These are phyloP conservation scores for Penium margaritaceum DNA, from an alignment of 139 green algal species.

Conservation along the genomic window DNA sequence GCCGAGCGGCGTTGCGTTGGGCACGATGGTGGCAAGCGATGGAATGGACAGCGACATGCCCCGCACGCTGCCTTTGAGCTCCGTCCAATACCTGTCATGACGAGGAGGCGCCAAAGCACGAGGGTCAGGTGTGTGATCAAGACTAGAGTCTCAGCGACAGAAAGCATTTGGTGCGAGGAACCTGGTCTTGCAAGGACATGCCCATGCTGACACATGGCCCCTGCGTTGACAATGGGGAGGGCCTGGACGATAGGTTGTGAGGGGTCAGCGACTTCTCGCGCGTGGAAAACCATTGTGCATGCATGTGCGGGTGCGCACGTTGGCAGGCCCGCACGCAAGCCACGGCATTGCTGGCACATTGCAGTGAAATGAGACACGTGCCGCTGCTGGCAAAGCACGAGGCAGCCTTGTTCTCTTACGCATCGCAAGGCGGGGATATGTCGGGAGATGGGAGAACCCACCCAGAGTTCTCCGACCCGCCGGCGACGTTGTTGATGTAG, in stretches of 20 bases:
- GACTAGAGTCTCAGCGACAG: neutral
- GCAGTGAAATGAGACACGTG: neutral
- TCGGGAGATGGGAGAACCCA: neutral
- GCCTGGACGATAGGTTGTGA: neutral
- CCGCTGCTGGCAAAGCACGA: neutral
- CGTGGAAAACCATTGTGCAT: neutral
- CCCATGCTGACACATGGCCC: neutral
- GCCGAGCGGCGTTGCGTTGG: neutral
- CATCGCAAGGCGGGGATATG: neutral
- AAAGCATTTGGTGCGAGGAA: neutral
- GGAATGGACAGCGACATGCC: constrained; percentile 3
- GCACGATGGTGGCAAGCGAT: neutral
- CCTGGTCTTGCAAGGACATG: neutral
- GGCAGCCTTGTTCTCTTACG: too few relatives aligned
- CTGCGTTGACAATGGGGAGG: neutral
- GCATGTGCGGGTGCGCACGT: too few relatives aligned
- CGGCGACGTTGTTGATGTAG: constrained; percentile 50
- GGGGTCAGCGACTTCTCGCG: neutral
- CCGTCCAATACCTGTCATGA: neutral
- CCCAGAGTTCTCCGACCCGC: constrained; percentile 36
- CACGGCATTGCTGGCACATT: too few relatives aligned
- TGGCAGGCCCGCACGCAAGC: too few relatives aligned
- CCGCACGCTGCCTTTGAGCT: neutral
- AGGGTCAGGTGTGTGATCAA: neutral
- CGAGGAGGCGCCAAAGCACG: neutral